Evolutionary conservation across 164 flowering plant genomes (phyloP).

Genomic region (Umbilicus rupestris): DNA sequence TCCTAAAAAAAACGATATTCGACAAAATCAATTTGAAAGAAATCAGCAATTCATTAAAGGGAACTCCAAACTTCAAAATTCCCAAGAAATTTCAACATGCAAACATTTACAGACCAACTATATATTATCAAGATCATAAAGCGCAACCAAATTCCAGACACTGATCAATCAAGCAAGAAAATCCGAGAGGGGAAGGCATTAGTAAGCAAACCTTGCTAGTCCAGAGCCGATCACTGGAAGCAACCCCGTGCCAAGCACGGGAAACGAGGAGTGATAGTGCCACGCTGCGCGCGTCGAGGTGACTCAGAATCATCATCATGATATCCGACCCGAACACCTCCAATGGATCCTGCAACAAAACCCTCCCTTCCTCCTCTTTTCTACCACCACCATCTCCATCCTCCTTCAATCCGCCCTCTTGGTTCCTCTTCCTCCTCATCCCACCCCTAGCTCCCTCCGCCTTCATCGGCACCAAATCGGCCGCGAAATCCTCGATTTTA

Average conservation of each 20-base stretch:
- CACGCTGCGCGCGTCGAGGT: slow-evolving; percentile 74
- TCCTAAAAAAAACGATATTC: no score
- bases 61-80: no score
- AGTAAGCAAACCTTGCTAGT: slow-evolving; percentile 34
- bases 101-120: not conserved
- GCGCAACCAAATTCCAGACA: not conserved
- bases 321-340: slow-evolving; percentile 52
- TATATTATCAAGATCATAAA: not conserved
- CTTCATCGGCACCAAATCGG: not conserved
- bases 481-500: not conserved
- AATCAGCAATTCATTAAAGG: no score
- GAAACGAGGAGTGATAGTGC: slow-evolving; percentile 63
- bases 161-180: no score
- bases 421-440: slow-evolving; percentile 13
- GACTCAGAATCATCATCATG: slow-evolving; percentile 36
- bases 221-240: slow-evolving; percentile 66
- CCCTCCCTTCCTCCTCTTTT: slow-evolving; percentile 13
- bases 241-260: slow-evolving; percentile 51
- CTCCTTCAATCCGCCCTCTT: slow-evolving; percentile 7
- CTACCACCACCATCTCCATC: not conserved
- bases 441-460: not conserved
- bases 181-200: no score
- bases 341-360: slow-evolving; percentile 34
- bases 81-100: not conserved
- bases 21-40: no score